Percentiles rank a stretch among this genome's conserved stretches.
These are phyloP conservation scores for Paramecium sonneborni DNA, from an alignment of 73 alveolate species.

Conservation along the genomic window DNA sequence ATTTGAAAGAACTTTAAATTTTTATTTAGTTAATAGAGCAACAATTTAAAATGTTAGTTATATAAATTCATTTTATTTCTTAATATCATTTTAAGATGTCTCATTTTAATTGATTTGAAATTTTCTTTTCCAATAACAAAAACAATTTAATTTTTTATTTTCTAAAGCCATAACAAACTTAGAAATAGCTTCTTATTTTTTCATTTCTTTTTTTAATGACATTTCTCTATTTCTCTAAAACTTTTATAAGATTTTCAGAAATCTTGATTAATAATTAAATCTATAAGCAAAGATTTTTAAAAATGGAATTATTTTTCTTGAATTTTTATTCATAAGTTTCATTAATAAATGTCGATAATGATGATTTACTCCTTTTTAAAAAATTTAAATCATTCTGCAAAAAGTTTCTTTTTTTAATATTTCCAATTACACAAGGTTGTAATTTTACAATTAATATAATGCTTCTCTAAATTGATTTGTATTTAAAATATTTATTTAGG, in stretches of 20 bases:
- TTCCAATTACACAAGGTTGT: neutral
- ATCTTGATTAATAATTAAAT: neutral
- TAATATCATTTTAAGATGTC: neutral
- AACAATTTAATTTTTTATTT: neutral
- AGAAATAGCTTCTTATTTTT: neutral
- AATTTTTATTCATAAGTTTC: neutral
- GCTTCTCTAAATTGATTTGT: conserved; percentile 15
- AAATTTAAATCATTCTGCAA: neutral
- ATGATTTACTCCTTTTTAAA: neutral
- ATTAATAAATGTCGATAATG: neutral
- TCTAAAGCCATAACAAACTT: neutral
- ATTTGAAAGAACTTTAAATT: neutral
- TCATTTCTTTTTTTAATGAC: neutral
- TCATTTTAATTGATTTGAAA: neutral
- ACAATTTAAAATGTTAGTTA: neutral
- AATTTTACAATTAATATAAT: neutral
- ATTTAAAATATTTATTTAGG: neutral
- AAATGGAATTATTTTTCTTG: neutral
- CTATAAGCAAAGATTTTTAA: neutral
- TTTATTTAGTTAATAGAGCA: neutral
- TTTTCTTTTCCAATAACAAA: conserved; percentile 10
- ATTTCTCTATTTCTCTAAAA: neutral
- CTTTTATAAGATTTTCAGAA: neutral
- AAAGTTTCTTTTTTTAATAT: conserved; percentile 9
- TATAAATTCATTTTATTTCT: neutral